A percentile compares a stretch with the other conserved stretches of the same genome.
Conservation (phyloP, 306 rosid genomes). For the Dalbergia cochinchinensis region DNA sequence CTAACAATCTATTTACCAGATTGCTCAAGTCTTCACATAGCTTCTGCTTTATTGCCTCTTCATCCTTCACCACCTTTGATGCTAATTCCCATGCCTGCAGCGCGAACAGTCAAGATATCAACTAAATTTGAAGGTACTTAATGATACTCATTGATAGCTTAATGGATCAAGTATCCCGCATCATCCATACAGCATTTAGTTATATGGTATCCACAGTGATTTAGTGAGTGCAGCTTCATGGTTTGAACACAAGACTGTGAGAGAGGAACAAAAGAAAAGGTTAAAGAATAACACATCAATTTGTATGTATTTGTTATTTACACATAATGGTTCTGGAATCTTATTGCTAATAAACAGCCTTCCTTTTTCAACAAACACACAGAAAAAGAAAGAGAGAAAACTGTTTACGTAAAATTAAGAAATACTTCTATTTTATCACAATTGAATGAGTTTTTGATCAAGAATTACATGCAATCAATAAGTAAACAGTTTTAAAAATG, state of each 20-base stretch:
- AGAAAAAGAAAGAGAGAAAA: slow-evolving; percentile 9
- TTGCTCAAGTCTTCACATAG: slow-evolving; percentile 87
- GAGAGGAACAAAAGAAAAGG: slow-evolving; percentile 23
- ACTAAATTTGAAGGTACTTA: slow-evolving; percentile 11
- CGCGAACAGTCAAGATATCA: slow-evolving; percentile 34
- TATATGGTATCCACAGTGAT: slow-evolving; percentile 18
- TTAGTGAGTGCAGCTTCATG: slow-evolving; percentile 14
- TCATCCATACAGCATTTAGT: slow-evolving; percentile 10
- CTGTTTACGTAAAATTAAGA: slow-evolving; percentile 2
- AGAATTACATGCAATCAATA: not conserved
- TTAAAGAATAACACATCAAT: slow-evolving; percentile 11
- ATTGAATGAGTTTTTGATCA: slow-evolving; percentile 3
- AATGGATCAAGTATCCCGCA: not conserved
- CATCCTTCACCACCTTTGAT: slow-evolving; percentile 69
- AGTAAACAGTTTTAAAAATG: slow-evolving; percentile 15
- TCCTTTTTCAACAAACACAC: slow-evolving; percentile 18
- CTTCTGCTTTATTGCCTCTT: slow-evolving; percentile 82
- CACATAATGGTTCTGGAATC: slow-evolving; percentile 26
- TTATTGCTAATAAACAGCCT: slow-evolving; percentile 2
- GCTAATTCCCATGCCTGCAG: slow-evolving; percentile 84
- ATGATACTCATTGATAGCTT: not conserved
- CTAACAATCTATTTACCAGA: slow-evolving; percentile 64
- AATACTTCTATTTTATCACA: slow-evolving; percentile 17
- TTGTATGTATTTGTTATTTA: not conserved
- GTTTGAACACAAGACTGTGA: slow-evolving; percentile 3